phyloP scores from a whole-genome alignment of 2,329 filamentous ascomycete species.

The Ramularia collo-cygni region DNA sequence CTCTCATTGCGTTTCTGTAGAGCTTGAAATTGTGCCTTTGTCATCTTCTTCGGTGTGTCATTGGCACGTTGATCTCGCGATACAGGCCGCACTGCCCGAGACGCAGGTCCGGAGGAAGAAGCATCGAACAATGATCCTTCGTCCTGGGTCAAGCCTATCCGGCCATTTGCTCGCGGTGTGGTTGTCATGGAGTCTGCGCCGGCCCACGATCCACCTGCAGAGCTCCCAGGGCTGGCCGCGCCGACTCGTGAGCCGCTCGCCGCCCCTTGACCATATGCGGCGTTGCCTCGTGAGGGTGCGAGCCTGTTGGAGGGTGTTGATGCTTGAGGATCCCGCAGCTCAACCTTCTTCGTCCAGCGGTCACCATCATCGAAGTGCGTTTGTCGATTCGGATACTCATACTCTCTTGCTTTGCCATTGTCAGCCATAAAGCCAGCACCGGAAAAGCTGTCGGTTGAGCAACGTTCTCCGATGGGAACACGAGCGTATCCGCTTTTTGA shows the following conservation, averaged over 20 bases:
- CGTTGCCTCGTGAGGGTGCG: constrained; percentile 2
- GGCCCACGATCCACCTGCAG: constrained; percentile 14
- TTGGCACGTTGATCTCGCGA: constrained; percentile 6
- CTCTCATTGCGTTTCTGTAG: constrained; percentile 61
- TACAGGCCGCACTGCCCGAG: constrained; percentile 24
- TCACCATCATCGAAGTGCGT: constrained; percentile 25
- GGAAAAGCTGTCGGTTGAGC: constrained; percentile 14
- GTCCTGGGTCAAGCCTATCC: constrained; percentile 7
- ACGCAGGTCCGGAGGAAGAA: constrained; percentile 29
- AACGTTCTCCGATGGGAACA: constrained; percentile 25
- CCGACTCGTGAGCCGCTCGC: constrained; percentile 15
- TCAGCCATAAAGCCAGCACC: constrained; percentile 14
- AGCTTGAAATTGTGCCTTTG: constrained; percentile 74
- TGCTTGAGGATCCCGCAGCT: constrained; percentile 16
- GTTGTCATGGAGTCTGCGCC: constrained; percentile 20
- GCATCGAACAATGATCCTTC: constrained; percentile 26
- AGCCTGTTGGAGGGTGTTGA: constrained; percentile 9
- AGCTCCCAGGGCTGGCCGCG: constrained; percentile 21
- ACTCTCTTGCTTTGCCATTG: constrained; percentile 15
- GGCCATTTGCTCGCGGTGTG: constrained; percentile 20
- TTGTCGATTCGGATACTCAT: constrained; percentile 19
- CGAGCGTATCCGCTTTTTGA: constrained; percentile 26
- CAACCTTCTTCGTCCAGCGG: constrained; percentile 20
- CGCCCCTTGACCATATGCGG: constrained; percentile 8
- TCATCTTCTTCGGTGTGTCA: constrained; percentile 66